These are phyloP conservation scores for Ustilago shanxiensis DNA, from an alignment of 1,284 basidiomycete species.

Conservation along the genomic window DNA sequence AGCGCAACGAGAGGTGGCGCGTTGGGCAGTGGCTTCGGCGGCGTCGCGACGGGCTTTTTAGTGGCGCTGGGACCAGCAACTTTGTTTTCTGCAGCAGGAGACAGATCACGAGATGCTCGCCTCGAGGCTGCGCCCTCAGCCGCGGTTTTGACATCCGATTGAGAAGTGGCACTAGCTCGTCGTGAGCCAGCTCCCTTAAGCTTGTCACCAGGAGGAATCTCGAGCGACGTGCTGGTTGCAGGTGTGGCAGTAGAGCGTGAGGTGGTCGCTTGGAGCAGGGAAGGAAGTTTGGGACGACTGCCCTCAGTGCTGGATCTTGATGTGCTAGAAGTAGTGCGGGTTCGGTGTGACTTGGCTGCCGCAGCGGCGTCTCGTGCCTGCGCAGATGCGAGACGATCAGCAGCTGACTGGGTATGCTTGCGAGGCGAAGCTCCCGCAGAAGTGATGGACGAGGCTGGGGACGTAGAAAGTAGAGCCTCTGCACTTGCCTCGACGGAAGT, in stretches of 20 bases:
- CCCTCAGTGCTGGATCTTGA: slow-evolving; percentile 42
- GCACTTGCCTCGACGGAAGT: slow-evolving; percentile 22
- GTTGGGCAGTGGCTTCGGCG: slow-evolving; percentile 21
- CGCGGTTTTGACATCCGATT: background rate
- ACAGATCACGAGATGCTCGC: slow-evolving; percentile 21
- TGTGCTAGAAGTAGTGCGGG: slow-evolving; percentile 37
- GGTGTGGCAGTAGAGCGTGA: slow-evolving; percentile 27
- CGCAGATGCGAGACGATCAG: slow-evolving; percentile 35
- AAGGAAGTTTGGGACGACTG: slow-evolving; percentile 31
- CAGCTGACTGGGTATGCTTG: slow-evolving; percentile 42
- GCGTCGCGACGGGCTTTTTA: slow-evolving; percentile 13
- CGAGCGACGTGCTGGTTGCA: slow-evolving; percentile 26
- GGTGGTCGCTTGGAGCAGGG: slow-evolving; percentile 35
- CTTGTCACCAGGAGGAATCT: slow-evolving; percentile 11
- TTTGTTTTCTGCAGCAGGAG: slow-evolving; percentile 11
- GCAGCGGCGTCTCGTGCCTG: slow-evolving; percentile 45
- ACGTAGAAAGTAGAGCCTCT: slow-evolving; percentile 38
- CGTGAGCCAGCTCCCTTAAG: slow-evolving; percentile 2
- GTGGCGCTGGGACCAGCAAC: slow-evolving; percentile 31
- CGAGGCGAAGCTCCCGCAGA: slow-evolving; percentile 34
- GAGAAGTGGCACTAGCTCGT: background rate
- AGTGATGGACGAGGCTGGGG: slow-evolving; percentile 38
- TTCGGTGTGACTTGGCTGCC: slow-evolving; percentile 31
- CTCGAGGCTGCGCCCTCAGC: slow-evolving; percentile 4
- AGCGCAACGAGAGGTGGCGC: slow-evolving; percentile 49